These are phyloP conservation scores for Fistulinella cinereoalba DNA, from an alignment of 1,284 basidiomycete species.

Conservation along the genomic window DNA sequence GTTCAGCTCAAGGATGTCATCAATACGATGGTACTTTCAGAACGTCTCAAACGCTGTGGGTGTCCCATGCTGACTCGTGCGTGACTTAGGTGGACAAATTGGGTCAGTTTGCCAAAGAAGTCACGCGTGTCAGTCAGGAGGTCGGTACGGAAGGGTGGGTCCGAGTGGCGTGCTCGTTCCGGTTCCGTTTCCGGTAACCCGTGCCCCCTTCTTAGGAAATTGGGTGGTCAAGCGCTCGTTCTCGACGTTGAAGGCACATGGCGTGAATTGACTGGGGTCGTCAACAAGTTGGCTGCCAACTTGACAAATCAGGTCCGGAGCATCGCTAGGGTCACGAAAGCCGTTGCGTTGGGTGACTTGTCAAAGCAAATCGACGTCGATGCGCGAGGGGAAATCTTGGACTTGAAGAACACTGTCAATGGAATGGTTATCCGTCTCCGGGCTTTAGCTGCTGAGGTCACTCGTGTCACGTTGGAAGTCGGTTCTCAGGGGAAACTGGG, in stretches of 20 bases:
- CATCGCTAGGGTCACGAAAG: conserved; percentile 96
- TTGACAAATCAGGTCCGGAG: conserved; percentile 93
- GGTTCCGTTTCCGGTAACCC: conserved; percentile 8
- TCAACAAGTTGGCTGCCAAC: conserved; percentile 92
- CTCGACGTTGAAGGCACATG: conserved; percentile 93
- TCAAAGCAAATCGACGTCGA: conserved; percentile 97
- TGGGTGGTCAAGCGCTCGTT: conserved; percentile 91
- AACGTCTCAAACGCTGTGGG: conserved; percentile 4
- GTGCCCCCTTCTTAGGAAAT: conserved; percentile 51
- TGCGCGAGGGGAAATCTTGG: conserved; percentile 93
- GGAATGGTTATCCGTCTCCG: conserved; percentile 93
- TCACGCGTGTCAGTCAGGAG: conserved; percentile 86
- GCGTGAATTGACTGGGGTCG: conserved; percentile 85
- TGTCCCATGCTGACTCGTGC: conserved; percentile 9
- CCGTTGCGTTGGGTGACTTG: conserved; percentile 93
- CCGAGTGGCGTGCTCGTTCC: conserved; percentile 1
- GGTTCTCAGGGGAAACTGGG: conserved; percentile 89
- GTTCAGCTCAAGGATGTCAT: conserved; percentile 97
- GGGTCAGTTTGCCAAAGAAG: conserved; percentile 79
- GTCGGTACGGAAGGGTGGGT: conserved; percentile 86
- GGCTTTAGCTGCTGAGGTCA: conserved; percentile 92
- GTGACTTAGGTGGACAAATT: conserved; percentile 63
- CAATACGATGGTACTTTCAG: conserved; percentile 80
- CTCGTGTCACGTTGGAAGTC: conserved; percentile 92
- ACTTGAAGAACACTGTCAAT: conserved; percentile 97